These are phyloP conservation scores for Sporopachydermia quercuum DNA, from an alignment of 805 yeast genomes.

Conservation along the genomic window DNA sequence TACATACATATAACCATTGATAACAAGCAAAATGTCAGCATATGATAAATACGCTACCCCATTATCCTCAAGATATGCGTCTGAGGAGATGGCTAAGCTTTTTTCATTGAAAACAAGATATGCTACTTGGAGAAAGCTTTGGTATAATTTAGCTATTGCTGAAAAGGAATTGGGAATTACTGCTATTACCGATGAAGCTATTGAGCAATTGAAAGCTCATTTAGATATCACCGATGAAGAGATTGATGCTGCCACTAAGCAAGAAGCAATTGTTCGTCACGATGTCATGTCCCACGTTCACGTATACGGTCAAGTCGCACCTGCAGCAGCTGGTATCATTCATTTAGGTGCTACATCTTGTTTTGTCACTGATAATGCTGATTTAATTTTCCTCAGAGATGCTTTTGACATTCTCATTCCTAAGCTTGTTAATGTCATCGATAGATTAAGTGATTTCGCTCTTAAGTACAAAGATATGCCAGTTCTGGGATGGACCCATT, in stretches of 20 bases:
- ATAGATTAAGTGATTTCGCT: conserved; percentile 80
- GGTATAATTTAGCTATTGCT: conserved; percentile 92
- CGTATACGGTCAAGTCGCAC: conserved; percentile 82
- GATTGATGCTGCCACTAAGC: conserved; percentile 73
- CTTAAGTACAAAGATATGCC: conserved; percentile 88
- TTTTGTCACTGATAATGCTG: conserved; percentile 96
- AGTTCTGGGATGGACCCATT: conserved; percentile 97
- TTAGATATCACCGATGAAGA: conserved; percentile 84
- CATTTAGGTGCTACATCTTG: conserved; percentile 98
- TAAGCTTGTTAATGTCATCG: conserved; percentile 88
- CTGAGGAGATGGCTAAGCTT: conserved; percentile 89
- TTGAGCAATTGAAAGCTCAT: conserved; percentile 69
- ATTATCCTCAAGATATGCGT: conserved; percentile 90
- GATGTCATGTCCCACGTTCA: conserved; percentile 99
- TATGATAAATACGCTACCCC: conserved; percentile 83
- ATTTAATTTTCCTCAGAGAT: conserved; percentile 87
- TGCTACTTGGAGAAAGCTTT: conserved; percentile 96
- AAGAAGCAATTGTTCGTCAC: conserved; percentile 96
- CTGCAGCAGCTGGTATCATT: conserved; percentile 94
- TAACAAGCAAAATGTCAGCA: conserved; percentile 24
- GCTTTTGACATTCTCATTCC: conserved; percentile 90
- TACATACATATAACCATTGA: no score
- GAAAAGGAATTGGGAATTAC: conserved; percentile 81
- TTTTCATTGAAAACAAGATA: conserved; percentile 89
- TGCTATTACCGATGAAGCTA: conserved; percentile 81